Percentiles rank a stretch among this genome's conserved stretches.
Evolutionary conservation across 257 asterid genomes (phyloP).

Genomic region (Solanum okadae): DNA sequence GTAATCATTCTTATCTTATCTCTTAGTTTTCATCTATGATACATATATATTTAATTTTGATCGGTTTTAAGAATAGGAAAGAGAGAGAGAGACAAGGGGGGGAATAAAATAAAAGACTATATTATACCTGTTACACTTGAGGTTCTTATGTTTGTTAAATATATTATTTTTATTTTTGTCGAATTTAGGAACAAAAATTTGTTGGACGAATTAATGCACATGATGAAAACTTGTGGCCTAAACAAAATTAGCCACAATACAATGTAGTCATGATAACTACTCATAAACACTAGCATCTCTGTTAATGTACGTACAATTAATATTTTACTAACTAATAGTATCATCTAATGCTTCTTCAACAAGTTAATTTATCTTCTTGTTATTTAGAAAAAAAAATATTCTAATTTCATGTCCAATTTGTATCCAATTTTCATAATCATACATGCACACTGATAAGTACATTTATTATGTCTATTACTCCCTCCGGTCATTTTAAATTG

Average conservation of each 20-base stretch:
- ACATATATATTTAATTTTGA: neutral
- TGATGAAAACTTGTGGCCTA: constrained; percentile 24
- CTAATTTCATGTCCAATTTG: neutral
- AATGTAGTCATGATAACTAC: neutral
- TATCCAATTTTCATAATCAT: neutral
- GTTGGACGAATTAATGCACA: constrained; percentile 1
- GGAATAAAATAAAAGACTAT: neutral
- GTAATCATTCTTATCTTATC: neutral
- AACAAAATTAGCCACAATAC: constrained; percentile 22
- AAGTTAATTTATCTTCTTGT: neutral
- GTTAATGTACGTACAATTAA: neutral
- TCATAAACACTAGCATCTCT: neutral
- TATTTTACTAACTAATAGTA: neutral
- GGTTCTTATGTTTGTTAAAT: neutral
- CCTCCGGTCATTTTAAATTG: neutral
- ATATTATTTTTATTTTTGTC: neutral
- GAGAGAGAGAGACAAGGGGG: neutral
- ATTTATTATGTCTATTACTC: neutral
- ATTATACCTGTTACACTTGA: neutral
- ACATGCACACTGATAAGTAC: neutral
- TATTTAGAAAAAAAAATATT: neutral
- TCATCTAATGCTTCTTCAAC: neutral
- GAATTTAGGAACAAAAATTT: neutral
- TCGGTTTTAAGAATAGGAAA: neutral
- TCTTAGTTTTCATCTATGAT: neutral